A percentile compares a stretch with the other conserved stretches of the same genome.
phyloP scores from a whole-genome alignment of 2,329 filamentous ascomycete species.

The Diaporthe batatas region DNA sequence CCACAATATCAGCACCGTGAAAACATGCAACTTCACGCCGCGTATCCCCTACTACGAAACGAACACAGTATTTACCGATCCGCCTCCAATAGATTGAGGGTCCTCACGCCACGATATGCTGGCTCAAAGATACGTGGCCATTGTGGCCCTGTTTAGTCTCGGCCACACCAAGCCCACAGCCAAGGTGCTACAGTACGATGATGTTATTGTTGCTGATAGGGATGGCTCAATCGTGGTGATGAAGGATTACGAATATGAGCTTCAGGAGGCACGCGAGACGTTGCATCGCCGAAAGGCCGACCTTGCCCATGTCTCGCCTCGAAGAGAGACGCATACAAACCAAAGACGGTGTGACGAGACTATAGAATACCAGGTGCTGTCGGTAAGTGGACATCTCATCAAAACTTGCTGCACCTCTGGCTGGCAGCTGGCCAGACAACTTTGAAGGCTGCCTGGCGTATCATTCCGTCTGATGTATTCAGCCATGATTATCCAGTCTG shows the following conservation, averaged over 20 bases:
- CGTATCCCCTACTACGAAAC: background rate
- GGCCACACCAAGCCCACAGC: constrained; percentile 24
- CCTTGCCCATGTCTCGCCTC: background rate
- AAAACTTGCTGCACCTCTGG: too few relatives aligned
- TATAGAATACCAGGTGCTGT: constrained; percentile 47
- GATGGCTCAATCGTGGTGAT: constrained; percentile 46
- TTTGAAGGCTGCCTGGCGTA: too few relatives aligned
- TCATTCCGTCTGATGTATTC: background rate
- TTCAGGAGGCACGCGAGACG: constrained; percentile 39
- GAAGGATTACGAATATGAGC: constrained; percentile 46
- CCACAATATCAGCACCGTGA: background rate
- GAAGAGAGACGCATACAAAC: background rate
- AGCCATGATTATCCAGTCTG: background rate
- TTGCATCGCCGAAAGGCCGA: constrained; percentile 25
- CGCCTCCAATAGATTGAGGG: background rate
- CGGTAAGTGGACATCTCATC: constrained; percentile 2
- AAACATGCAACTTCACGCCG: background rate
- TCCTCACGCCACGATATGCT: background rate
- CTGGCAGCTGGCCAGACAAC: too few relatives aligned
- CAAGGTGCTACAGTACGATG: constrained; percentile 42
- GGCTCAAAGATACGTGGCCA: background rate
- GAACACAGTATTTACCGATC: background rate
- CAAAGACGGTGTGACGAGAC: constrained; percentile 44
- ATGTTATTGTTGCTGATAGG: constrained; percentile 46
- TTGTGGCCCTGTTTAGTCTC: constrained; percentile 23